phyloP scores from a whole-genome alignment of 176 grass and related monocot species.

The Carex scoparia region DNA sequence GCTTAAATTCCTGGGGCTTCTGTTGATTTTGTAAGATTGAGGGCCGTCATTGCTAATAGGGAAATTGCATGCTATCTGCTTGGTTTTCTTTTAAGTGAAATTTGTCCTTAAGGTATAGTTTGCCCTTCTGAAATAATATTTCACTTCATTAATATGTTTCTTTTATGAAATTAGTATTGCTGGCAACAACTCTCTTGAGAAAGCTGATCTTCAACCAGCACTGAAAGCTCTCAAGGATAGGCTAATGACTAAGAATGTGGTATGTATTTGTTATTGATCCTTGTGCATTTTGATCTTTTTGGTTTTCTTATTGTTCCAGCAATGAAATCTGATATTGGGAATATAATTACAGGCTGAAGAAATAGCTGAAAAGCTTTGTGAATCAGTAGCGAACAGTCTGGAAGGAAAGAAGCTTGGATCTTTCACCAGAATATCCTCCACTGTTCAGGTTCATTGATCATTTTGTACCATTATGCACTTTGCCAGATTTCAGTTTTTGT shows the following conservation, averaged over 20 bases:
- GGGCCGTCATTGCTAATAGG: background rate
- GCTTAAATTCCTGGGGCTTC: background rate
- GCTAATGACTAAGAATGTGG: constrained; percentile 94
- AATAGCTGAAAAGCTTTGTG: constrained; percentile 90
- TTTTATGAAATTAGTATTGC: constrained; percentile 58
- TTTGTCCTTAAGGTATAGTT: background rate
- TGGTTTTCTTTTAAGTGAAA: background rate
- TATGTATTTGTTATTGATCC: constrained; percentile 35
- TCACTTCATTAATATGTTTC: background rate
- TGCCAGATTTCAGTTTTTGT: background rate
- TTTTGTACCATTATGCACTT: background rate
- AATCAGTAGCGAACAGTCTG: constrained; percentile 85
- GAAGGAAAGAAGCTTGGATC: constrained; percentile 90
- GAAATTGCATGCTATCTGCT: background rate
- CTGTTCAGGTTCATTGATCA: constrained; percentile 60
- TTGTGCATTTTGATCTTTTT: constrained; percentile 6
- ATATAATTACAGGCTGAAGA: constrained; percentile 67
- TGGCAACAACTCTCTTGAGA: constrained; percentile 70
- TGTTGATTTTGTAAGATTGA: background rate
- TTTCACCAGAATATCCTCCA: constrained; percentile 93
- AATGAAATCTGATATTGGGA: background rate
- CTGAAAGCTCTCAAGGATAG: constrained; percentile 92
- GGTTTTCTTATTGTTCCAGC: background rate
- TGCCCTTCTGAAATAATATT: constrained; percentile 2
- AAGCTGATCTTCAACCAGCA: constrained; percentile 70